Base-by-base conservation (phyloP, 352 stramenopile genomes). In the Globisporangium iwayamae region DNA sequence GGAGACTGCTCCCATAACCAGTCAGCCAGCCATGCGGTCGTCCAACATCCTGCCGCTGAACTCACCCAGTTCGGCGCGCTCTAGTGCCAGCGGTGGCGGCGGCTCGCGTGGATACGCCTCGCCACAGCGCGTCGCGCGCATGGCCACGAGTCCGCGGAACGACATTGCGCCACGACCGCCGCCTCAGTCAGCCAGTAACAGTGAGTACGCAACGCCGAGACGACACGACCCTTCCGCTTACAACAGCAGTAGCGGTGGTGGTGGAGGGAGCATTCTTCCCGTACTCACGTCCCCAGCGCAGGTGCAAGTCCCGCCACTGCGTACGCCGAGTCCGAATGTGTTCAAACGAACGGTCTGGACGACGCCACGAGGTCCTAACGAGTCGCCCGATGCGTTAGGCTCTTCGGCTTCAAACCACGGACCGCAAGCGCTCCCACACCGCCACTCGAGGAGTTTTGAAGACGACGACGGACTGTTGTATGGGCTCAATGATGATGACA, bases 331-430 rank as follows among this genome's bases (percentile, higher is more conserved):
- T 30, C 60, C 65, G 10, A 82, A 68, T 32, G 60, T 70, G 4
- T 79, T 72, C 58, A 81, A 81, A 53, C 67, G 72, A 10, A 72
- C 43, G 4, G 80, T 72, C 6, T 91, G 79, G 79, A 78, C 76
- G 13, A 84, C 72, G 1, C 74, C 79, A 7, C 74, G 78, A 25
- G 60, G 67, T 28, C 47, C 70, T 0, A 5, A 32, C 1, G 51
- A 60, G 11, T 4, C 50, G 11, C 14, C 18, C 18, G 18, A 6
- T 30, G 51, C 16, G 3, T 41, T 14, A 46, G 39, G 18, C 1
- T 57, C 51, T 10, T 30, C 51, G 10, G 45, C 51, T 25, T 57
- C 16, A 38, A 38, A 20, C 22, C 45, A 25, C 20, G 25, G 45
- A 48, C 13, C 46, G 52, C 62, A 47, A 10, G 63, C 46, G 7